Evolutionary conservation across 306 rosid genomes (phyloP).

Genomic region (Pyrus pyrifolia): DNA sequence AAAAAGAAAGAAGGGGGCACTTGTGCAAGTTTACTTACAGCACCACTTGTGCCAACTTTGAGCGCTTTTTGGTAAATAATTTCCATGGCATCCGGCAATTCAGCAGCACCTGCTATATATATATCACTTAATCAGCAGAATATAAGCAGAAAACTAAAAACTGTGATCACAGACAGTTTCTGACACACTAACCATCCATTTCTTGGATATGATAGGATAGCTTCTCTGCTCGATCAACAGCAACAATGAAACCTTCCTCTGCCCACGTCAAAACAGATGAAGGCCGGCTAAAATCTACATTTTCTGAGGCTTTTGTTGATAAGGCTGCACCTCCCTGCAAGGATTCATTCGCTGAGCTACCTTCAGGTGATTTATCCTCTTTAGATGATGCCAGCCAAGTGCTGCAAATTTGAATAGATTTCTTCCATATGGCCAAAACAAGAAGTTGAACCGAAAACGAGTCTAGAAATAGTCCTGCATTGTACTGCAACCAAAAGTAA

Average conservation of each 20-base stretch:
- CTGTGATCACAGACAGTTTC: neutral
- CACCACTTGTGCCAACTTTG: conserved; percentile 49
- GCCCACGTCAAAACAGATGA: conserved; percentile 64
- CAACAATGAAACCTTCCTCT: conserved; percentile 52
- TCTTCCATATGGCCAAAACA: conserved; percentile 84
- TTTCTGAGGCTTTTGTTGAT: conserved; percentile 30
- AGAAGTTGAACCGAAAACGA: conserved; percentile 80
- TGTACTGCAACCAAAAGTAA: conserved; percentile 46
- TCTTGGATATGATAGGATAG: conserved; percentile 42
- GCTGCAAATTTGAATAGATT: conserved; percentile 52
- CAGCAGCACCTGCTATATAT: conserved; percentile 29
- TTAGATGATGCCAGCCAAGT: conserved; percentile 41
- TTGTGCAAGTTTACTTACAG: conserved; percentile 44
- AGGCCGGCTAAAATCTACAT: conserved; percentile 46
- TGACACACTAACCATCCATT: conserved; percentile 57
- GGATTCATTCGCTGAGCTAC: conserved; percentile 34
- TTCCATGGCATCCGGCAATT: conserved; percentile 94
- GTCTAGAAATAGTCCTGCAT: conserved; percentile 47
- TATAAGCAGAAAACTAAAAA: neutral
- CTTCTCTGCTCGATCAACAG: conserved; percentile 66
- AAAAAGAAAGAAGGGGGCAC: neutral
- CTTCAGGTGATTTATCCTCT: conserved; percentile 26
- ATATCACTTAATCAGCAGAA: neutral
- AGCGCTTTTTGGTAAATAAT: conserved; percentile 46
- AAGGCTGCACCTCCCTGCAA: conserved; percentile 11